Evolutionary conservation across 2,329 filamentous ascomycete species (phyloP), one percentile per base, ranked within the genome.

Genomic region (Rugonectria rugulosa): DNA sequence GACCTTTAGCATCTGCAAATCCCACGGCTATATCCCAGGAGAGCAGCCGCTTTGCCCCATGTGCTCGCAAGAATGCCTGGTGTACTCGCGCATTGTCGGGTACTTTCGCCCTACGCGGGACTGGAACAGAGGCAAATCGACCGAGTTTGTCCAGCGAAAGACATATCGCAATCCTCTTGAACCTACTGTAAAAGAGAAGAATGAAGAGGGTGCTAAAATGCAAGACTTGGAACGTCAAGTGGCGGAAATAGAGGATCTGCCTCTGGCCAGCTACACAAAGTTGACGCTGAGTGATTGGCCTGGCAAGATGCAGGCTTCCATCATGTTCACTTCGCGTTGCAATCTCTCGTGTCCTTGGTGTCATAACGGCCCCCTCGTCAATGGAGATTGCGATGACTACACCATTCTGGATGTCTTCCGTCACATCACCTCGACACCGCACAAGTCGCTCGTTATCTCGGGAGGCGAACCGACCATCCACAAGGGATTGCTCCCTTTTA

Each of bases 401-500:
- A 57, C 60, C 0, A 3, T 43, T 2, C 21, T 60, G 1, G 64
- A 65, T 4, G 19, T 66, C 5, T 66, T 66, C 1, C 54, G 53
- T 0, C 64, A 66, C 20, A 47, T 64, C n/a, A 49, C 29, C 1
- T 53, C 57, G 1, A 55, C 60, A 2, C 53, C 58, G 2, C 64
- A 66, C 38, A 65, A 54, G 29, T 65, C 55, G 1, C 34, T 66
- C 5, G 64, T 66, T 1, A 46, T 66, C 1, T 66, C 64, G 6
- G 64, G 64, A 0, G 64, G 64, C 4, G 64, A 66, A 12, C 64
- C 64, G 0, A 67, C 64, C 0, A 66, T 66, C 4, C 64, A 67
- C 32, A 65, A 64, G 5, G 64, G 64, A 1, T 21, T 66, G 6
- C 1, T 66, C 0, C 56, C 56, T 0, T 66, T 67, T 1, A 51